A percentile compares a stretch with the other conserved stretches of the same genome.
Conservation (phyloP, 75 land plant species). For the Azolla pinnata region DNA sequence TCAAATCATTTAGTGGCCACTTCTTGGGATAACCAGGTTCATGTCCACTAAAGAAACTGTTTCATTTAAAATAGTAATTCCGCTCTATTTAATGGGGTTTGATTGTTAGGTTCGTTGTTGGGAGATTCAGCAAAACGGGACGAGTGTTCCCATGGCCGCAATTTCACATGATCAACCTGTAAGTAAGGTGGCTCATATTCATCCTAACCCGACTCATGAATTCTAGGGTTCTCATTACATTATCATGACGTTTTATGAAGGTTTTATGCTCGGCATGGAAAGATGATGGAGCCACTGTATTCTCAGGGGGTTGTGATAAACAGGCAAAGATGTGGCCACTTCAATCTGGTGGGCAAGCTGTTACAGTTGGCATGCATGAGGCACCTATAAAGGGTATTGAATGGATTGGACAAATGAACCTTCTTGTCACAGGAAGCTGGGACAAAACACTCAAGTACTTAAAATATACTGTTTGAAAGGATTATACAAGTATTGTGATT, state of each 20-base stretch:
- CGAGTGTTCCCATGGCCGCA: slow-evolving; percentile 66
- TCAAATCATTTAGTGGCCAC: slow-evolving; percentile 58
- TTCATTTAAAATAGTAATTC: not conserved
- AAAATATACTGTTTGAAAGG: not conserved
- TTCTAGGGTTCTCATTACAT: too few species aligned
- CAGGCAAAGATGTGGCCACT: slow-evolving; percentile 97
- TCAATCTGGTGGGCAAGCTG: slow-evolving; percentile 62
- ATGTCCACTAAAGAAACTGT: not conserved
- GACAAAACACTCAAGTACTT: slow-evolving; percentile 77
- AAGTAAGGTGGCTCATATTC: too few species aligned
- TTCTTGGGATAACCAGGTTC: slow-evolving; percentile 74
- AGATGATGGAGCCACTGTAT: slow-evolving; percentile 88
- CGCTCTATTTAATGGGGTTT: not conserved
- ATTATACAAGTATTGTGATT: not conserved
- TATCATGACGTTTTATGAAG: too few species aligned
- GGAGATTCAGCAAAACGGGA: slow-evolving; percentile 53
- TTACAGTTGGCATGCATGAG: slow-evolving; percentile 83
- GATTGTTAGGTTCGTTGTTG: slow-evolving; percentile 76
- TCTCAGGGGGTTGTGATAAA: slow-evolving; percentile 94
- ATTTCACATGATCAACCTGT: slow-evolving; percentile 91
- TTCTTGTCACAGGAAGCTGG: slow-evolving; percentile 84
- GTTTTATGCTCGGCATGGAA: slow-evolving; percentile 93
- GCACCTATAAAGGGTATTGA: slow-evolving; percentile 76
- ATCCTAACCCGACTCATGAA: too few species aligned
- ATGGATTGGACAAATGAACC: slow-evolving; percentile 83